Evolutionary conservation across 495 filamentous ascomycete species (phyloP).

Genomic region (Penicillium paxilli): DNA sequence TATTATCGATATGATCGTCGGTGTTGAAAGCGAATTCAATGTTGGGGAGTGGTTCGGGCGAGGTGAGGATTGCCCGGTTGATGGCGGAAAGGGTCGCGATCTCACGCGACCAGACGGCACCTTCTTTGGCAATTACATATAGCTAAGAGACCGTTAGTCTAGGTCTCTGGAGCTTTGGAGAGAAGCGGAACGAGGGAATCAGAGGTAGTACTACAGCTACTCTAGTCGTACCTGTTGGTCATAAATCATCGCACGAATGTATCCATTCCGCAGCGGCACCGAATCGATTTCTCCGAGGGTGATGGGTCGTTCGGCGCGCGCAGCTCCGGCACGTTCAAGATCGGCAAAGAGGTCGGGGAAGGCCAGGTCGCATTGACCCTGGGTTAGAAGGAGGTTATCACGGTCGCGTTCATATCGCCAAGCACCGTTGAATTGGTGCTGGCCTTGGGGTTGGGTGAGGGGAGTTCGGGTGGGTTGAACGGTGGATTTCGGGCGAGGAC

Average conservation of each 20-base stretch:
- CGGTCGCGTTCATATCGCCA: slow-evolving; percentile 20
- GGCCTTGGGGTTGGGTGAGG: slow-evolving; percentile 1
- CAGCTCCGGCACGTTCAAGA: slow-evolving; percentile 27
- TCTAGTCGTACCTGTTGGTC: slow-evolving; percentile 34
- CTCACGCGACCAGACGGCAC: slow-evolving; percentile 25
- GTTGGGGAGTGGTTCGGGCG: slow-evolving; percentile 51
- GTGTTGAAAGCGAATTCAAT: slow-evolving; percentile 55
- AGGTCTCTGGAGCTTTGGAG: too few species aligned
- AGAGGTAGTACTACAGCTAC: background rate
- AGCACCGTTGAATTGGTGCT: slow-evolving; percentile 13
- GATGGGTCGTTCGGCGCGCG: slow-evolving; percentile 19
- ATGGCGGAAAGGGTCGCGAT: slow-evolving; percentile 27
- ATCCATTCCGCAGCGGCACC: slow-evolving; percentile 19
- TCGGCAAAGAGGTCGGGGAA: slow-evolving; percentile 37
- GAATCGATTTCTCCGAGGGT: slow-evolving; percentile 29
- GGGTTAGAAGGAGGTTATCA: slow-evolving; percentile 23
- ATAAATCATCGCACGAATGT: slow-evolving; percentile 34
- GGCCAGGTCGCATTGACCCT: slow-evolving; percentile 27
- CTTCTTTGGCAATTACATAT: slow-evolving; percentile 25
- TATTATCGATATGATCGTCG: slow-evolving; percentile 33
- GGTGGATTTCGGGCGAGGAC: background rate
- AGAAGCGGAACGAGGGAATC: too few species aligned
- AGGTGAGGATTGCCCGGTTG: slow-evolving; percentile 20
- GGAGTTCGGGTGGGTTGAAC: background rate
- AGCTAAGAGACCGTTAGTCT: slow-evolving; percentile 14